Conservation (phyloP, 495 filamentous ascomycete species). For the Penicillium lividum region DNA sequence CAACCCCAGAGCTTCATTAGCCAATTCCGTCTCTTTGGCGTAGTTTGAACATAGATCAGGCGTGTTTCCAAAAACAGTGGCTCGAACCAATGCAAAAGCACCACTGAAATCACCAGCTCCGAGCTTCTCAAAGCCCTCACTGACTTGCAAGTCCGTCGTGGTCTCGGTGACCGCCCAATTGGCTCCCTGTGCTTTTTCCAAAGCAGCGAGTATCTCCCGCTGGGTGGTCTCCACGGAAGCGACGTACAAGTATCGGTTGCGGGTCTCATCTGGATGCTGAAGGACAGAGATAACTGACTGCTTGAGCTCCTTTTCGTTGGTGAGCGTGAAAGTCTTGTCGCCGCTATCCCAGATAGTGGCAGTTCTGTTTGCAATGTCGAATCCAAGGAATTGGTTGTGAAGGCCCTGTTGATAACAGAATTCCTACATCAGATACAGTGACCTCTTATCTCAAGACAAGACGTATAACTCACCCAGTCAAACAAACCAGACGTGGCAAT, state of each 20-base stretch:
- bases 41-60: conserved; percentile 33
- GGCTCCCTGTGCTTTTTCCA: conserved; percentile 44
- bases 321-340: conserved; percentile 36
- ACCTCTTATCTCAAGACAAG: not conserved
- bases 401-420: conserved; percentile 26
- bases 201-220: conserved; percentile 42
- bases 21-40: conserved; percentile 26
- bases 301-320: conserved; percentile 42
- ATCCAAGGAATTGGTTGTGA: conserved; percentile 44
- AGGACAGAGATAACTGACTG: conserved; percentile 43
- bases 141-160: conserved; percentile 30
- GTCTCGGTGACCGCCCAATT: conserved; percentile 41
- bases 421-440: not conserved
- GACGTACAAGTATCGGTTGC: conserved; percentile 51
- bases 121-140: conserved; percentile 32
- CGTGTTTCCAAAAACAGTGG: conserved; percentile 27
- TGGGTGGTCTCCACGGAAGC: conserved; percentile 47
- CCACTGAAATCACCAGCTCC: conserved; percentile 38
- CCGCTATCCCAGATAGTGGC: conserved; percentile 51
- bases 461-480: conserved; percentile 43
- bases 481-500: conserved; percentile 52
- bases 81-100: conserved; percentile 29
- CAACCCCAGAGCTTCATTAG: conserved; percentile 35
- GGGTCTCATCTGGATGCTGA: conserved; percentile 37
- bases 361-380: conserved; percentile 39